Conservation (phyloP, 768 basidiomycete genomes). For the Pisolithus tinctorius region DNA sequence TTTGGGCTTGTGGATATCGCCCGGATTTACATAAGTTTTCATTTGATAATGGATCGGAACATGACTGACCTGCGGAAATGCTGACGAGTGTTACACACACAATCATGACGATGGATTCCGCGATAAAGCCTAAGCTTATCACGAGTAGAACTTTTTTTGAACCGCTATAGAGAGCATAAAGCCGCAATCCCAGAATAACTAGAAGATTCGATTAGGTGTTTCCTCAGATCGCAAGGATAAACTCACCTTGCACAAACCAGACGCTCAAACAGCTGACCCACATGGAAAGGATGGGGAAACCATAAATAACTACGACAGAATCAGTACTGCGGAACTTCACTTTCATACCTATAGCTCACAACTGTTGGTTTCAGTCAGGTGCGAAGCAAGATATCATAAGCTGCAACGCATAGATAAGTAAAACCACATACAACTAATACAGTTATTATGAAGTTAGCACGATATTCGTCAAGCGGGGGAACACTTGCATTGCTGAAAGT, state of each 20-base stretch:
- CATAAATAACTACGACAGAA: neutral
- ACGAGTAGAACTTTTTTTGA: neutral
- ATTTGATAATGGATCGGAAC: neutral
- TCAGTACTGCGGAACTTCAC: neutral
- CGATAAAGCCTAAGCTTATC: neutral
- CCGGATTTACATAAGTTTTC: neutral
- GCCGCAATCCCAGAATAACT: neutral
- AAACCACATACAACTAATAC: too few relatives aligned
- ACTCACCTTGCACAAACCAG: neutral
- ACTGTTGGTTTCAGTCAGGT: too few relatives aligned
- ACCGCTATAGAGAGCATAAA: neutral
- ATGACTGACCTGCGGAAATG: neutral
- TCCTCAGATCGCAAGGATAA: too few relatives aligned
- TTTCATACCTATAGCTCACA: too few relatives aligned
- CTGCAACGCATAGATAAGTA: too few relatives aligned
- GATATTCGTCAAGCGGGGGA: too few relatives aligned
- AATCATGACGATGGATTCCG: neutral
- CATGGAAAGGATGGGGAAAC: neutral
- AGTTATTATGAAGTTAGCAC: too few relatives aligned
- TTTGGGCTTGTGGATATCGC: neutral
- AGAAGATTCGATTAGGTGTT: neutral
- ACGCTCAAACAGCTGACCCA: neutral
- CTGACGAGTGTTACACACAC: neutral
- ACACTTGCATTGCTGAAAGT: too few relatives aligned
- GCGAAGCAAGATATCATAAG: too few relatives aligned